Base-by-base conservation (phyloP, 805 yeast species). In the Wickerhamiella qilinensis region DNA sequence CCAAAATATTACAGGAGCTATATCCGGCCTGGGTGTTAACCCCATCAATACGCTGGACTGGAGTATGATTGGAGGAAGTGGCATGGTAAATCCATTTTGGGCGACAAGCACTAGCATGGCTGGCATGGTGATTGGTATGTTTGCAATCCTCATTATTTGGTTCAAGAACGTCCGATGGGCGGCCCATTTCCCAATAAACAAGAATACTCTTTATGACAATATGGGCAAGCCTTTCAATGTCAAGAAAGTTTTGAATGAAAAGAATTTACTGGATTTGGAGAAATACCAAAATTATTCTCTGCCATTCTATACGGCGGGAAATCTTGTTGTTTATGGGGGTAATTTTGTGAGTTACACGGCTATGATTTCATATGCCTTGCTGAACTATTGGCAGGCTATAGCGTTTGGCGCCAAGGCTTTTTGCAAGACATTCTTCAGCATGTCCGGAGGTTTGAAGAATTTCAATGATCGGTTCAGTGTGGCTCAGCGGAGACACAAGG, bases 251-350 rank as follows among this genome's bases (percentile, higher is more conserved):
- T 49, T 71, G 33, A 56, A 72, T 71, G 73, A 51, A 48, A 32
- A 59, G 55, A 39, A 77, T 2, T 16, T 37, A 3, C 33, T 75
- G 35, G 77, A 73, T 48, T 42, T 54, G 19, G 52, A 46, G 2
- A 67, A 66, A 46, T 75, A 74, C 51, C 58, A 61, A 39, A 43
- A 54, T n/a, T 68, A 73, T 44, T 77, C 81, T 1, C 77, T 80
- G 8, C 82, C 82, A 11, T 76, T 66, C 53, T 74, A 73, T 49
- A 53, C 71, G 16, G 80, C 81, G 15, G 79, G 75, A 1, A 70
- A 70, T 51, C 55, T 75, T 42, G 71, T 75, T 6, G 48, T 63
- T 18, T 74, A 73, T 50, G 77, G 79, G 24, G 68, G 75, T 1
- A 65, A 61, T 47, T 72, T 72, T 51, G 67, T 68, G 27, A 53